A percentile compares a stretch with the other conserved stretches of the same genome.
Evolutionary conservation across 148 eudicot species (phyloP).

Genomic region (Spergularia bocconei): DNA sequence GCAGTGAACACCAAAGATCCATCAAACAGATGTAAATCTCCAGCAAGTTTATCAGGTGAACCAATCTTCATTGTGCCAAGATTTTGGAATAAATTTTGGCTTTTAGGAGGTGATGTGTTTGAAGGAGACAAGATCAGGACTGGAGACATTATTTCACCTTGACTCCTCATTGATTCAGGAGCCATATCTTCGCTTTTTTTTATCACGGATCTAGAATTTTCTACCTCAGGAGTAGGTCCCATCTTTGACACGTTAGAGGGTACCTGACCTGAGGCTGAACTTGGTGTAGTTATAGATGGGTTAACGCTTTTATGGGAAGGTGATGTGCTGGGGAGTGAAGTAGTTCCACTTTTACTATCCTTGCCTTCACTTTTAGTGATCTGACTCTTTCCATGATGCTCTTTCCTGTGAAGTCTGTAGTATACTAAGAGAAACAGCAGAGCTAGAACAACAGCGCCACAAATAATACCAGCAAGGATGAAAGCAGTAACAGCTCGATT

Average conservation of each 20-base stretch:
- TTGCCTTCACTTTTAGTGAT: constrained; percentile 31
- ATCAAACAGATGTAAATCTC: constrained; percentile 61
- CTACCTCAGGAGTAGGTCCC: constrained; percentile 19
- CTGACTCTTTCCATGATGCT: constrained; percentile 12
- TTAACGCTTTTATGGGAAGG: constrained; percentile 25
- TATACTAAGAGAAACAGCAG: constrained; percentile 37
- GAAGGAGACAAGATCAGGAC: constrained; percentile 20
- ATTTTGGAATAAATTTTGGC: constrained; percentile 29
- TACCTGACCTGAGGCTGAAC: constrained; percentile 14
- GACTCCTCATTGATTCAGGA: constrained; percentile 23
- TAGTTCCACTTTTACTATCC: constrained; percentile 29
- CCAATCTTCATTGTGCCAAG: constrained; percentile 34
- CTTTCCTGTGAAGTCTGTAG: constrained; percentile 34
- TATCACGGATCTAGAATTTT: constrained; percentile 26
- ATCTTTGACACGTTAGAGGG: constrained; percentile 19
- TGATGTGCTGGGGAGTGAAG: constrained; percentile 29
- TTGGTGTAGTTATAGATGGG: constrained; percentile 28
- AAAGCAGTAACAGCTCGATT: constrained; percentile 38
- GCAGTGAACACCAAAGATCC: constrained; percentile 48
- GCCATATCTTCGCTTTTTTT: constrained; percentile 21
- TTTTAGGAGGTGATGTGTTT: constrained; percentile 35
- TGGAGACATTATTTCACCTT: constrained; percentile 33
- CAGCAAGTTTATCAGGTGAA: constrained; percentile 65
- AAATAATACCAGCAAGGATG: constrained; percentile 47
- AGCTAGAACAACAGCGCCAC: constrained; percentile 35